Evolutionary conservation across 768 basidiomycete species (phyloP).

Genomic region (Hemileccinum rubropunctum): DNA sequence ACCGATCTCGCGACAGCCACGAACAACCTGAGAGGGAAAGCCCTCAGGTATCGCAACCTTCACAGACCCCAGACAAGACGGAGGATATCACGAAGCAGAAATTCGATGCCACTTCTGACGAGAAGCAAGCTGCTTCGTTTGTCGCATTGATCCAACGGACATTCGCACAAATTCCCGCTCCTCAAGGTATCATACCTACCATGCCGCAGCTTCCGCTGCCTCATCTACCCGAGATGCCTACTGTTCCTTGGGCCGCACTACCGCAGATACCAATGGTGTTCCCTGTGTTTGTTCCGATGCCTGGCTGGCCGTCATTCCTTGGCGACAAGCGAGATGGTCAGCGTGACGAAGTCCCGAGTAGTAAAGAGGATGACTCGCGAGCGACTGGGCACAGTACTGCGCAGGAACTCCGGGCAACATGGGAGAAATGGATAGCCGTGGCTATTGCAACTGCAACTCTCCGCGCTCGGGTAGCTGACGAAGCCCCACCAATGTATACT

Average conservation of each 20-base stretch:
- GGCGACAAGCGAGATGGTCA: conserved; percentile 44
- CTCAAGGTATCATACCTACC: conserved; percentile 56
- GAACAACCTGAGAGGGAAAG: conserved; percentile 10
- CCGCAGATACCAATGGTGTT: conserved; percentile 76
- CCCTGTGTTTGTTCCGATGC: conserved; percentile 71
- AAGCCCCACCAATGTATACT: conserved; percentile 73
- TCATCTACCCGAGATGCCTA: conserved; percentile 66
- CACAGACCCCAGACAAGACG: conserved; percentile 1
- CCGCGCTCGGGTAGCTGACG: conserved; percentile 42
- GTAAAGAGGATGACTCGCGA: conserved; percentile 33
- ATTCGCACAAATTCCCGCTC: conserved; percentile 54
- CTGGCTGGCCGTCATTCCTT: conserved; percentile 63
- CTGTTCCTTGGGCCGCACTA: conserved; percentile 57
- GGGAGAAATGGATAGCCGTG: conserved; percentile 74
- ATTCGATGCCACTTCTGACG: conserved; percentile 23
- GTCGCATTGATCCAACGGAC: conserved; percentile 77
- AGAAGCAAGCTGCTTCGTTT: conserved; percentile 46
- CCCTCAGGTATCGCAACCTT: not conserved
- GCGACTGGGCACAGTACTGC: conserved; percentile 44
- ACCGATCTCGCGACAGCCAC: conserved; percentile 15
- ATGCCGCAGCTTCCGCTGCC: conserved; percentile 48
- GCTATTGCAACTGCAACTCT: conserved; percentile 48
- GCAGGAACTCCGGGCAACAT: conserved; percentile 65
- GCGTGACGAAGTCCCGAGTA: conserved; percentile 25
- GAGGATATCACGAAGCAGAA: conserved; percentile 24